Evolutionary conservation across 2,329 filamentous ascomycete species (phyloP), one percentile per base, ranked within the genome.

Genomic region (Penicillium verrucosum): DNA sequence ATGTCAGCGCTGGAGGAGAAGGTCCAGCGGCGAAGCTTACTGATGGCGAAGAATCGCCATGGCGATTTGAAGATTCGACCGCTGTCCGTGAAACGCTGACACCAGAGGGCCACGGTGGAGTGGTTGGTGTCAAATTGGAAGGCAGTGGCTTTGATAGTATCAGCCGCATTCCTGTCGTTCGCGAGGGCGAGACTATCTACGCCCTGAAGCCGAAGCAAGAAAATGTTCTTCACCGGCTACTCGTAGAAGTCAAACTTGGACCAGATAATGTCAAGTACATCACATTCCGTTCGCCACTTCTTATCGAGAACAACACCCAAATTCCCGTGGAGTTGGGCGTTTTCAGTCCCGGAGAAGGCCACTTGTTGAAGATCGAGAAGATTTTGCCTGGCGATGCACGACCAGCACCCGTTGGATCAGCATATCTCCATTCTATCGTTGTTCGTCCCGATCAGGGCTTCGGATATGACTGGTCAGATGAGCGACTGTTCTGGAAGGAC

Each of bases 181-280:
- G 93, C n/a, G 94, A 99, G 76, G 95, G 95, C 49, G 94, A 99
- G 71, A 88, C 87, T 45, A 74, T 97, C 23, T 99, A 96, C 77
- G 90, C 89, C 49, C 81, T 99, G 44, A 89, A 90, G 57, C 94
- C 95, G 2, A 90, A 92, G 72, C 88, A 91, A 59, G 89, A 96
- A 67, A 84, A 89, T 57, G 82, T 96, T 3, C 82, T 93, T 61
- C 95, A 99, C 72, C 89, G 92, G 23, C 83, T 99, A 18, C 85
- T 97, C 25, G 92, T 97, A 0, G 94, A 99, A 56, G 89, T 99
- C 51, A 90, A 85, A 51, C 82, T 99, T 25, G 94, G 92, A n/a
- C 78, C 85, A 0, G 93, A 99, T 78, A 97, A 97, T 68, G 90
- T 99, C 77, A 99, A 99, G 78, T 95, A 96, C 71, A 95, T 99